Conservation (phyloP, 176 grass and related monocot genomes). For the Aegilops tauschii region DNA sequence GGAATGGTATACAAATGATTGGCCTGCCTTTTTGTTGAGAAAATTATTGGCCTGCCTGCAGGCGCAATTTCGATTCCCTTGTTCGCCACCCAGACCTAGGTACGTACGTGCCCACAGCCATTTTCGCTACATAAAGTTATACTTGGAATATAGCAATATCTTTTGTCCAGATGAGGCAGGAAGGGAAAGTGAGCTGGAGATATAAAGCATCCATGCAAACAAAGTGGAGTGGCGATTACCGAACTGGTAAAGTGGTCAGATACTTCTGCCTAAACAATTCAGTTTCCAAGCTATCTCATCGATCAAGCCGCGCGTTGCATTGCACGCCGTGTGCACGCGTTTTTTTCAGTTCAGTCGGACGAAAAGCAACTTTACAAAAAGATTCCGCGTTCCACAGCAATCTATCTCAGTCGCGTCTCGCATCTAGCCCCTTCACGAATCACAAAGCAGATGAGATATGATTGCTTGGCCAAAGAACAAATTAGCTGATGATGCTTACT, state of each 20-base stretch:
- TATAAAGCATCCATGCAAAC: neutral
- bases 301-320: neutral
- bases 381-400: neutral
- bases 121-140: neutral
- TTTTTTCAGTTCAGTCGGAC: neutral
- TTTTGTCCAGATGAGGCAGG: neutral
- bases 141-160: neutral
- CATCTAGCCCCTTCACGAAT: neutral
- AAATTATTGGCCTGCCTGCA: no score
- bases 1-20: no score
- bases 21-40: no score
- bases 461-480: neutral
- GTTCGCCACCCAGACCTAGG: neutral
- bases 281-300: neutral
- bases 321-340: neutral
- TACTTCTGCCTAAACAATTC: constrained; percentile 28
- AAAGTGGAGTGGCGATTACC: neutral
- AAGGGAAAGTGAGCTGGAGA: neutral
- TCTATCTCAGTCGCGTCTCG: neutral
- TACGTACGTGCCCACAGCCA: neutral
- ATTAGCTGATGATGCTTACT: neutral
- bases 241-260: constrained; percentile 16
- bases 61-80: no score
- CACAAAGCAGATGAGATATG: neutral
- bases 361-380: neutral